Evolutionary conservation across 2,329 filamentous ascomycete species (phyloP), one percentile per base, ranked within the genome.

Genomic region (Byssoonygena ceratinophila): DNA sequence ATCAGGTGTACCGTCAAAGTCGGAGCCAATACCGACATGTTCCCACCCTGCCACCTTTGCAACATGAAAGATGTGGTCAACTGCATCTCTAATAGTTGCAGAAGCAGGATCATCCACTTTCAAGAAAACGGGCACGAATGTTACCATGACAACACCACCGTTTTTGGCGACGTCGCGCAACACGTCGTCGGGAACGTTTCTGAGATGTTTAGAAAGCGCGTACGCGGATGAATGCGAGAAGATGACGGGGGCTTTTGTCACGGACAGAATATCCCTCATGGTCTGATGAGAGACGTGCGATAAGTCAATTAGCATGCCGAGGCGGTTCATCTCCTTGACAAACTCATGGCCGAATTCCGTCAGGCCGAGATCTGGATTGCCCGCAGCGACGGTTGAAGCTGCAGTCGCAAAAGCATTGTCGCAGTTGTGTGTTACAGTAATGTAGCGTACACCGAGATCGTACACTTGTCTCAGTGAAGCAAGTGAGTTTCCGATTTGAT

Each of bases 151-250:
- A 8, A 74, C 61, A 0, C 71, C 70, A 1, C 64, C 60, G 25
- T 73, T 74, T 2, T 60, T 53, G 29, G 63, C 64, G 0, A 74
- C 56, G 1, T 56, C 55, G 3, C 62, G 57, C 1, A 73, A 59
- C 2, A 74, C 65, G 41, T 70, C 68, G 39, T 74, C 70, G 1
- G 71, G 69, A 1, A 70, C 70, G 45, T 73, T 71, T 1, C 71
- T 64, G 4, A 64, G 59, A 54, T 70, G 66, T 9, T 59, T 57
- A 32, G 55, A 59, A 1, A 64, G 40, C 3, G 55, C 57, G 22
- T 63, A 61, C 2, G 55, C 55, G 8, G 55, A 57, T 2, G 57
- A 59, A 46, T 62, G 62, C 4, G 55, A 59, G 49, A 61, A 62
- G 22, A 63, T 62, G 18, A 64, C 58, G 4, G 63, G 62, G 3